Conservation (phyloP, 768 basidiomycete genomes). For the Pleurotus platypus region DNA sequence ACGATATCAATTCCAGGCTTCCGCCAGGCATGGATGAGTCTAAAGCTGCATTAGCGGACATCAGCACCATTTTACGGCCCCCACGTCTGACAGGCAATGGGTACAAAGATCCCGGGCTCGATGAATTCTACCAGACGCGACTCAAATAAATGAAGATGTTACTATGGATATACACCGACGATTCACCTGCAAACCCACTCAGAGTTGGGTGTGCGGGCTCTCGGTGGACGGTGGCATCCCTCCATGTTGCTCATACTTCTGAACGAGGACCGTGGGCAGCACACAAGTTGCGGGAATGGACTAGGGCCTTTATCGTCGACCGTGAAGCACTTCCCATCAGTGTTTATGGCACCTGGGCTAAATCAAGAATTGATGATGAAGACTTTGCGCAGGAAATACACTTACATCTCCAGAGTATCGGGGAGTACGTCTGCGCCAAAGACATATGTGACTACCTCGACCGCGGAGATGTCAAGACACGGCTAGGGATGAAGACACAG, state of each 20-base stretch:
- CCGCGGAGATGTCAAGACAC: conserved; percentile 8
- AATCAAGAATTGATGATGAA: neutral
- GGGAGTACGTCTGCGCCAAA: conserved; percentile 14
- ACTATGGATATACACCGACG: neutral
- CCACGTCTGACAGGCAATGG: conserved; percentile 9
- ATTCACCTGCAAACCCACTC: conserved; percentile 9
- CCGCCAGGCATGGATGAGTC: conserved; percentile 6
- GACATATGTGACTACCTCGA: conserved; percentile 15
- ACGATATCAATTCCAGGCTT: neutral
- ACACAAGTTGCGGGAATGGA: conserved; percentile 15
- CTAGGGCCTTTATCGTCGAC: conserved; percentile 15
- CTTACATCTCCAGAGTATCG: conserved; percentile 12
- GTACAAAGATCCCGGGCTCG: conserved; percentile 6
- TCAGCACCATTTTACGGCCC: conserved; percentile 13
- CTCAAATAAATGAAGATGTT: conserved; percentile 5
- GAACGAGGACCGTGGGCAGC: conserved; percentile 1
- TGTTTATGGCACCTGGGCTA: neutral
- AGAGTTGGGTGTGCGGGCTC: neutral
- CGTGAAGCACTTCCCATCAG: conserved; percentile 8
- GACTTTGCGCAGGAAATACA: conserved; percentile 7
- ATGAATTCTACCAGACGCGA: conserved; percentile 5
- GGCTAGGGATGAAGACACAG: conserved; percentile 13
- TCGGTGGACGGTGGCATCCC: conserved; percentile 3
- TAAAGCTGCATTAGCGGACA: neutral
- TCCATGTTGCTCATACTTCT: neutral